Percentiles rank a stretch among this genome's conserved stretches.
Conservation (phyloP, 495 filamentous ascomycete species). For the Hypoxylon crocopeplum region DNA sequence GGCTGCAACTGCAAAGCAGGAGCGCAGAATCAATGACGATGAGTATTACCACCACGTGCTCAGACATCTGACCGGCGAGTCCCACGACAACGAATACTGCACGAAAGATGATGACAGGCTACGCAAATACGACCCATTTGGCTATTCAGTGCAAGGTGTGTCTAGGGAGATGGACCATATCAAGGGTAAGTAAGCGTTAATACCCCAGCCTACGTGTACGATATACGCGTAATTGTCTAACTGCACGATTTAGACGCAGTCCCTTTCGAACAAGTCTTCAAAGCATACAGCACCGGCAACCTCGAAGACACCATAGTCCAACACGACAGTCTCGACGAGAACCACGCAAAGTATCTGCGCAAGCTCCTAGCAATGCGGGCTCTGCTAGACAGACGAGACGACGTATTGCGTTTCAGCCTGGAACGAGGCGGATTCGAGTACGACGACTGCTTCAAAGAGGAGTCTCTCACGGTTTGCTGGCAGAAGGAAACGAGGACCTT, state of each 20-base stretch:
- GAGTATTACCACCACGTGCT: constrained; percentile 18
- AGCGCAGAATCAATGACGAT: constrained; percentile 1
- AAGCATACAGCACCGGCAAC: constrained; percentile 10
- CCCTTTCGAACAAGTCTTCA: constrained; percentile 12
- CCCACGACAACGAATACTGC: constrained; percentile 3
- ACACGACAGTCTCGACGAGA: neutral
- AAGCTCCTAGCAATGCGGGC: neutral
- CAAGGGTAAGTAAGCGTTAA: constrained; percentile 1
- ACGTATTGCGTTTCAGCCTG: constrained; percentile 9
- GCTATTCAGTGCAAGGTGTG: constrained; percentile 2
- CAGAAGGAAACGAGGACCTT: neutral
- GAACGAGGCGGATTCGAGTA: constrained; percentile 6
- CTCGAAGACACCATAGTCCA: constrained; percentile 1
- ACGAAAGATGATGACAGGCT: neutral
- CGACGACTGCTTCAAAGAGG: constrained; percentile 3
- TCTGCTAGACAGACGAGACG: constrained; percentile 1
- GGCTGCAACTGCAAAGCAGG: neutral
- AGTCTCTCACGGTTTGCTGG: neutral
- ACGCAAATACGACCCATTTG: neutral
- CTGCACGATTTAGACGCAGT: neutral
- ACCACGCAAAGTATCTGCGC: neutral
- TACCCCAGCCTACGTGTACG: neutral
- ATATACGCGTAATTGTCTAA: neutral
- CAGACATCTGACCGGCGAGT: constrained; percentile 4
- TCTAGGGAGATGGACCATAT: constrained; percentile 1